Evolutionary conservation across 2,329 filamentous ascomycete genomes (phyloP).

Genomic region (Magnaporthiopsis incrustans): DNA sequence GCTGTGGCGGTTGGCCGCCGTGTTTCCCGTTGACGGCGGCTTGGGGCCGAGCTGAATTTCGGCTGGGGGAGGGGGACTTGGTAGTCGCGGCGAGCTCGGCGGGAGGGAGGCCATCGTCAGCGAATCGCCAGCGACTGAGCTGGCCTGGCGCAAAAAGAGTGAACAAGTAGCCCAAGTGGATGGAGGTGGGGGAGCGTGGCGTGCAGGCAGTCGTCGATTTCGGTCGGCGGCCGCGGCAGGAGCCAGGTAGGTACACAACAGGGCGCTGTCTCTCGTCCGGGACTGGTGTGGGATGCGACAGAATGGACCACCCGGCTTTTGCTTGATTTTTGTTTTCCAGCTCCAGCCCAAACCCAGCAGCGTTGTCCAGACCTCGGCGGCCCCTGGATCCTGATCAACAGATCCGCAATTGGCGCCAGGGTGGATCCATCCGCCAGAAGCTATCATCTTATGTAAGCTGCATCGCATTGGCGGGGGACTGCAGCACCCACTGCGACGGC

Average conservation of each 20-base stretch:
- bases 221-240: background rate
- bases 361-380: background rate
- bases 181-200: background rate
- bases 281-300: background rate
- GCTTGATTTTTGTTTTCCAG: background rate
- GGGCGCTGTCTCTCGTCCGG: background rate
- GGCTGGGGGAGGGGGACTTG: slow-evolving; percentile 87
- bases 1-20: slow-evolving; percentile 45
- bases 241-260: background rate
- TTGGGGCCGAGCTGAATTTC: slow-evolving; percentile 75
- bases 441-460: background rate
- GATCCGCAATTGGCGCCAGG: background rate
- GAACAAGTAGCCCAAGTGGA: background rate
- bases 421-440: background rate
- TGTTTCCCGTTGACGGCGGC: slow-evolving; percentile 20
- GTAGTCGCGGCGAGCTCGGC: slow-evolving; percentile 82
- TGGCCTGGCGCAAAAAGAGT: background rate
- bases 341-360: background rate
- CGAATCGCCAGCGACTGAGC: background rate
- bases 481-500: too few relatives aligned
- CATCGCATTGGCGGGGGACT: background rate
- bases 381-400: background rate
- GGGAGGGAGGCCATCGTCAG: slow-evolving; percentile 43
- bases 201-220: background rate
- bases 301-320: background rate